phyloP scores from a whole-genome alignment of 2,329 filamentous ascomycete species.

The Zalaria obscura region DNA sequence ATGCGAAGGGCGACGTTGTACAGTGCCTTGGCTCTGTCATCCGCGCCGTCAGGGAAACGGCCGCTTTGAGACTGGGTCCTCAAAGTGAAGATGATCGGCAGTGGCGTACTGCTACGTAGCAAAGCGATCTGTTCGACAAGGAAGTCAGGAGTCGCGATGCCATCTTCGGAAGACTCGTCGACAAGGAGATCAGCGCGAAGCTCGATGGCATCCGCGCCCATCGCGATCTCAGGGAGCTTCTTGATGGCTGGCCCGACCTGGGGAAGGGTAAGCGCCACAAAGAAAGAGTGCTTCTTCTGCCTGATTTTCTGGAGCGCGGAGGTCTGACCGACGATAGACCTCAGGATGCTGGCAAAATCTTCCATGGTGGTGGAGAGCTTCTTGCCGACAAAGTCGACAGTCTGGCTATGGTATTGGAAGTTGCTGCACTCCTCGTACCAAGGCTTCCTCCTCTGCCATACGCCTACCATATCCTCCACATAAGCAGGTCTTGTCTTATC shows the following conservation, averaged over 20 bases:
- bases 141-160: conserved; percentile 55
- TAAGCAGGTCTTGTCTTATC: conserved; percentile 90
- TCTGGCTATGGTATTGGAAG: conserved; percentile 79
- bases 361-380: conserved; percentile 34
- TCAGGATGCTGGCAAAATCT: conserved; percentile 62
- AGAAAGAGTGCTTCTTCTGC: conserved; percentile 66
- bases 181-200: conserved; percentile 81
- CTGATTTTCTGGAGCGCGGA: conserved; percentile 42
- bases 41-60: conserved; percentile 65
- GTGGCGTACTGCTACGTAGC: conserved; percentile 53
- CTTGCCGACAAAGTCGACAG: conserved; percentile 26
- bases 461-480: conserved; percentile 78
- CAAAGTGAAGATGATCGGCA: conserved; percentile 86
- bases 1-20: conserved; percentile 69
- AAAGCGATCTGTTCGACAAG: conserved; percentile 70
- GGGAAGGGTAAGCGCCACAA: conserved; percentile 79
- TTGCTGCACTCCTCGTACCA: conserved; percentile 94
- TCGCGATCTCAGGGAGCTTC: conserved; percentile 55
- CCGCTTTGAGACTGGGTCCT: conserved; percentile 78
- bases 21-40: conserved; percentile 53
- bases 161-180: conserved; percentile 46
- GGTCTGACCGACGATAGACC: conserved; percentile 48
- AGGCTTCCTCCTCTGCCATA: conserved; percentile 76
- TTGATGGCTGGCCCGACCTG: conserved; percentile 50
- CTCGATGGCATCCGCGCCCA: conserved; percentile 87